A percentile compares a stretch with the other conserved stretches of the same genome.
Conservation (phyloP, 2,329 filamentous ascomycete species). For the Exserohilum turcica region DNA sequence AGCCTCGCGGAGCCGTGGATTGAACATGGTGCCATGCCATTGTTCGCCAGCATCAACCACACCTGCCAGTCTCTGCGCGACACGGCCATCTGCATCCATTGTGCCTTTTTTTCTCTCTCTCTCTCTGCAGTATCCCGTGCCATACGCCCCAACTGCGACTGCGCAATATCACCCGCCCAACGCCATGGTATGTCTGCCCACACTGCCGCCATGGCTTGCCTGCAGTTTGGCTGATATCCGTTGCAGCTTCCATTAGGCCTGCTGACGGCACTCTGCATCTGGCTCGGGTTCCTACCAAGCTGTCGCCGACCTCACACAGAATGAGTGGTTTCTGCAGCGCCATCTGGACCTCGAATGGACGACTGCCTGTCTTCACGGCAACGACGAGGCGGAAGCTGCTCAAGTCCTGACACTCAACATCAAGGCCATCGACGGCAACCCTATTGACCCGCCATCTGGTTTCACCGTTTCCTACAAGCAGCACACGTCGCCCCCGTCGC, state of each 20-base stretch:
- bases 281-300: slow-evolving; percentile 43
- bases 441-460: slow-evolving; percentile 39
- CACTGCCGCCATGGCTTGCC: slow-evolving; percentile 24
- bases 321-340: slow-evolving; percentile 43
- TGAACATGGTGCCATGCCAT: slow-evolving; percentile 1
- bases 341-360: slow-evolving; percentile 48
- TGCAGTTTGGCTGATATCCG: slow-evolving; percentile 50
- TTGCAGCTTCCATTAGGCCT: slow-evolving; percentile 45
- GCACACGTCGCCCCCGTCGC: slow-evolving; percentile 41
- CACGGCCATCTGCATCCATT: background rate
- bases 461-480: slow-evolving; percentile 51
- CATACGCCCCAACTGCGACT: background rate
- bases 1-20: slow-evolving; percentile 3
- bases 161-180: background rate
- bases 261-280: slow-evolving; percentile 44
- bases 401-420: slow-evolving; percentile 49
- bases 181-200: slow-evolving; percentile 33
- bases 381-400: slow-evolving; percentile 35
- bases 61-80: background rate
- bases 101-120: background rate
- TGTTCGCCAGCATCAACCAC: background rate
- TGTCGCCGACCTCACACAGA: slow-evolving; percentile 36
- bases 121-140: too few relatives aligned
- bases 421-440: slow-evolving; percentile 46
- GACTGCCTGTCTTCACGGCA: slow-evolving; percentile 46